These are phyloP conservation scores for Paramarasmius palmivorus DNA, from an alignment of 1,284 basidiomycete species.

Conservation along the genomic window DNA sequence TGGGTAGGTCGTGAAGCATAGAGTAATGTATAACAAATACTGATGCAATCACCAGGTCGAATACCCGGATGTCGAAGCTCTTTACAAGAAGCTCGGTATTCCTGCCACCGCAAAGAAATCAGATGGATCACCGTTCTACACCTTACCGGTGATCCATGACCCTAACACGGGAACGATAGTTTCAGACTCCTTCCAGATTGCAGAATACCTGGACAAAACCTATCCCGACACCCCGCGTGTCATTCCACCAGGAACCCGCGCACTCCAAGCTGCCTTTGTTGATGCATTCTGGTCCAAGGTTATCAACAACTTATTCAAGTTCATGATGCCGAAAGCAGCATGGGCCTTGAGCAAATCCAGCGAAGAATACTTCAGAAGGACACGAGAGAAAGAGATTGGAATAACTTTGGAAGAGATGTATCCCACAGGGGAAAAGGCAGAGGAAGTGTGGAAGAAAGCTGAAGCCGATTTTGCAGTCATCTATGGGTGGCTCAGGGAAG, in stretches of 20 bases:
- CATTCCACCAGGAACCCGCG: conserved; percentile 27
- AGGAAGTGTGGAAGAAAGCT: background rate
- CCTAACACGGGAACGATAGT: conserved; percentile 31
- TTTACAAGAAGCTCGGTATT: conserved; percentile 30
- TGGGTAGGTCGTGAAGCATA: conserved; percentile 22
- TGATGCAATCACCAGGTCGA: conserved; percentile 22
- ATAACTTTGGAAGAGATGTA: background rate
- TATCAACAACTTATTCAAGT: conserved; percentile 15
- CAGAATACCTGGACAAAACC: conserved; percentile 43
- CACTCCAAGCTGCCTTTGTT: conserved; percentile 33
- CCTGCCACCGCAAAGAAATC: conserved; percentile 30
- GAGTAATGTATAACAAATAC: too few species aligned
- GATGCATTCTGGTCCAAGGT: conserved; percentile 21
- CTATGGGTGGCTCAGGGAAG: background rate
- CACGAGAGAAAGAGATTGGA: conserved; percentile 17
- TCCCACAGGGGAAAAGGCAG: background rate
- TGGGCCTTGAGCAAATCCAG: conserved; percentile 32
- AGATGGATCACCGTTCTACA: conserved; percentile 18
- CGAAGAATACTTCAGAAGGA: conserved; percentile 30
- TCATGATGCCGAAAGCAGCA: conserved; percentile 25
- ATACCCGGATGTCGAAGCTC: conserved; percentile 37
- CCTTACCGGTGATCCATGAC: conserved; percentile 25
- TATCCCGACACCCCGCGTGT: conserved; percentile 38
- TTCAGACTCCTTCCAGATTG: conserved; percentile 41
- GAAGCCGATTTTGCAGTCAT: background rate